Conservation (phyloP, 495 filamentous ascomycete species). For the Aspergillus nanangensis region DNA sequence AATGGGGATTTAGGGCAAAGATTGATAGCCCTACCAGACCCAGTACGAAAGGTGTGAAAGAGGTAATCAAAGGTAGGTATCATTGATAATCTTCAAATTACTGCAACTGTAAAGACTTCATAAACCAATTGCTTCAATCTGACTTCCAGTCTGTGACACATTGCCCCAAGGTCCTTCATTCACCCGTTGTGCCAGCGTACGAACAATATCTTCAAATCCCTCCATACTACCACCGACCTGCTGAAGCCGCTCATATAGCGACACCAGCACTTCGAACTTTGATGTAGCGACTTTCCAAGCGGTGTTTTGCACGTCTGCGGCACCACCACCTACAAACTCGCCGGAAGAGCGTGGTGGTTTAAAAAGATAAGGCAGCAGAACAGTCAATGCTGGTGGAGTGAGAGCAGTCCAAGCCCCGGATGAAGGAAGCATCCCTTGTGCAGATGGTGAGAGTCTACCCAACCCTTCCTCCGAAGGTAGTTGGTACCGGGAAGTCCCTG, state of each 20-base stretch:
- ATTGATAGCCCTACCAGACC: no score
- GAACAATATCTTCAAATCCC: slow-evolving; percentile 42
- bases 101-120: slow-evolving; percentile 17
- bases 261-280: slow-evolving; percentile 53
- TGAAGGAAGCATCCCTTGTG: slow-evolving; percentile 35
- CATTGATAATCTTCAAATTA: no score
- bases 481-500: slow-evolving; percentile 28
- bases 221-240: slow-evolving; percentile 23
- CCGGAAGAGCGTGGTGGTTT: slow-evolving; percentile 53
- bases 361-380: slow-evolving; percentile 55
- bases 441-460: slow-evolving; percentile 29
- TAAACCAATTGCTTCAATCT: slow-evolving; percentile 34
- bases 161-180: slow-evolving; percentile 42
- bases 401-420: slow-evolving; percentile 49
- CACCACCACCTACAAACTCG: slow-evolving; percentile 54
- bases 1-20: slow-evolving; percentile 1
- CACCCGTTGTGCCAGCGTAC: slow-evolving; percentile 38
- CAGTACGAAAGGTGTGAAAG: no score
- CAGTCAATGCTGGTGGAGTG: slow-evolving; percentile 45
- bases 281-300: slow-evolving; percentile 57
- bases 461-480: slow-evolving; percentile 41
- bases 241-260: slow-evolving; percentile 34
- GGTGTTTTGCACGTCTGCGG: slow-evolving; percentile 52
- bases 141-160: slow-evolving; percentile 20
- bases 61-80: no score